Evolutionary conservation across 1,284 basidiomycete species (phyloP), one percentile per base, ranked within the genome.

Genomic region (Agroathelia rolfsii): DNA sequence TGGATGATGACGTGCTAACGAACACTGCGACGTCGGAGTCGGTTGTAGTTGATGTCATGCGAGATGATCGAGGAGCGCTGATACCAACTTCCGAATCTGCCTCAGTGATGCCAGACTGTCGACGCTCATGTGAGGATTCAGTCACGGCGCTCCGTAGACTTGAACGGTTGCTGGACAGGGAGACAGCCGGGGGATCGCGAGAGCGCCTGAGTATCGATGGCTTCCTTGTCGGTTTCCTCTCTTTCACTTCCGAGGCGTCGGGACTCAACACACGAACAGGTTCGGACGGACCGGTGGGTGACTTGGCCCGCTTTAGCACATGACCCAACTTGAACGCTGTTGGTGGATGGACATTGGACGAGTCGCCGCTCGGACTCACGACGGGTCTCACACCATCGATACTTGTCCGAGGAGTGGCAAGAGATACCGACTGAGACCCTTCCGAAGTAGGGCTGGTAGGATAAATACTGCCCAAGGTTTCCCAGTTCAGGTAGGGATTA

Each of bases 271-370:
- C 11, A 8, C 11, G 7, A 39, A 25, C 49, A 46, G 6, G 59
- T 45, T 11, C 56, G 49, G 3, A 52, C 46, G 0, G 52, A 46
- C 4, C 50, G 37, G 20, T 50, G 44, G 12, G 53, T 12, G 72
- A 69, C 30, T 66, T 62, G 12, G 80, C 77, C 23, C 70, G 69
- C 44, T 72, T 80, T 52, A 82, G 79, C 5, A 66, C 69, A 13
- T 59, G 56, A 35, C 76, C 62, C 40, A 80, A 72, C 48, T 69
- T 81, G 58, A 75, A 78, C 5, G 69, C 73, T 3, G 66, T 67
- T 5, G 76, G 68, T 8, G 70, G 59, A 39, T 66, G 64, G n/a
- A 49, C 41, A 8, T 48, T 36, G 2, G 50, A 43, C 13, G 51
- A 41, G n/a, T 50, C 46, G 23, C 37, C 32, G 15, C 53, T 45